Base-by-base conservation (phyloP, 306 rosid species). In the Dryas octopetala region DNA sequence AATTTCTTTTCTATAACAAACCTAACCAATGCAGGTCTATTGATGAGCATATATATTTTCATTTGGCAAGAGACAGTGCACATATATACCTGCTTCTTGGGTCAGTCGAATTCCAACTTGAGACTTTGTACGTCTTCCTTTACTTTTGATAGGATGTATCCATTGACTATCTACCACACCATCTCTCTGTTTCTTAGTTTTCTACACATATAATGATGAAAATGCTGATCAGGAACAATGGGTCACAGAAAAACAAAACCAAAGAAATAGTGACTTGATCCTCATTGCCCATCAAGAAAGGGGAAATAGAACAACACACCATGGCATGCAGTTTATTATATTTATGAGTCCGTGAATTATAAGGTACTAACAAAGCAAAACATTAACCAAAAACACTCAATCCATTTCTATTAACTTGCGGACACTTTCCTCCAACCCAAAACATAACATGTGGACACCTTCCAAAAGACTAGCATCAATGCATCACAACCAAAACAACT, bases 31-130 rank as follows among this genome's bases (percentile, higher is more conserved):
- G 40, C 45, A 66, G 13, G 17, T 57, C 47, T 45, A 68, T 26
- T n/a, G n/a, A 65, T 9, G 15, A 68, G 67, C 23, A 50, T 58
- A 66, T 54, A 55, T 59, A 46, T 47, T 9, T 9, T 46, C 76
- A 13, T 50, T 73, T 59, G 76, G 66, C 68, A 28, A 28, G 28
- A 19, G 68, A 68, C 54, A 73, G 76, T 10, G 76, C 68, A 59
- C 68, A 59, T n/a, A 73, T 12, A 58, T 58, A 32, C 89, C 87
- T 15, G 73, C 63, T 71, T 86, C 5, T 44, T 43, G 67, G 85
- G 73, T n/a, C n/a, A n/a, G n/a, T 5, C 47, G 73, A 10, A 50
- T 78, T 80, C 23, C 76, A 59, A 41, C 64, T 41, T 14, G 71
- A 60, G 64, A 52, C 64, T 55, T 50, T 53, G 62, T 67, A 14